phyloP scores from a whole-genome alignment of 495 filamentous ascomycete species.

The Penicillium fimorum region DNA sequence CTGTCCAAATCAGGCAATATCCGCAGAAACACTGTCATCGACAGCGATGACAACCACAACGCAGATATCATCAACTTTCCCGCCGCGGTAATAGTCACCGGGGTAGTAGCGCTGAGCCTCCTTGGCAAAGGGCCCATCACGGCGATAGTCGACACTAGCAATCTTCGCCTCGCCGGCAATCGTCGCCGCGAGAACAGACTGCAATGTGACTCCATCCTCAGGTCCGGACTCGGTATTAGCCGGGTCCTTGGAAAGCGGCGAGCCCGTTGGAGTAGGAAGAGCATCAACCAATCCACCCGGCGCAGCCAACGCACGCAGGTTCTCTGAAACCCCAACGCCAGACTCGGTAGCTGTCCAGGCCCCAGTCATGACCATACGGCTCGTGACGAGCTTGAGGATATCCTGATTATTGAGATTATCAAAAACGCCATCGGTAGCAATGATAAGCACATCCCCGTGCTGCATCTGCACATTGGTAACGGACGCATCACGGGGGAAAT shows the following conservation, averaged over 20 bases:
- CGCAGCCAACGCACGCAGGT: constrained; percentile 52
- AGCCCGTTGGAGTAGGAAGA: constrained; percentile 22
- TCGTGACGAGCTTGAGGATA: constrained; percentile 73
- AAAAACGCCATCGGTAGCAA: constrained; percentile 94
- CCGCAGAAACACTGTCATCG: constrained; percentile 26
- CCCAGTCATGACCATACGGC: constrained; percentile 65
- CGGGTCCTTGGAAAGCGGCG: constrained; percentile 14
- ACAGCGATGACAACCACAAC: constrained; percentile 73
- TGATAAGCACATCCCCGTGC: constrained; percentile 87
- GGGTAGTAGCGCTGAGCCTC: constrained; percentile 87
- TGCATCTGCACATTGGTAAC: constrained; percentile 70
- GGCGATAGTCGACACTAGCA: constrained; percentile 71
- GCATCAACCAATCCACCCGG: constrained; percentile 37
- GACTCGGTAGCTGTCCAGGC: constrained; percentile 67
- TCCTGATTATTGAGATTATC: constrained; percentile 94
- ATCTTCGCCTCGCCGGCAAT: constrained; percentile 78
- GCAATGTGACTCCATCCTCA: constrained; percentile 48
- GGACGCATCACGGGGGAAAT: constrained; percentile 81
- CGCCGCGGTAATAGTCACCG: constrained; percentile 76
- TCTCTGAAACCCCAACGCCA: constrained; percentile 56
- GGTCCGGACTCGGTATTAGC: constrained; percentile 5
- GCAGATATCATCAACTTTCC: constrained; percentile 90
- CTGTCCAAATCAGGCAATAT: not conserved
- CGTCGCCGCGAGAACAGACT: constrained; percentile 72
- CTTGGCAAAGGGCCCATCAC: constrained; percentile 91